Percentiles rank a stretch among this genome's conserved stretches.
These are phyloP conservation scores for Zygosaccharomyces pseudorouxii DNA, from an alignment of 805 yeast genomes.

Conservation along the genomic window DNA sequence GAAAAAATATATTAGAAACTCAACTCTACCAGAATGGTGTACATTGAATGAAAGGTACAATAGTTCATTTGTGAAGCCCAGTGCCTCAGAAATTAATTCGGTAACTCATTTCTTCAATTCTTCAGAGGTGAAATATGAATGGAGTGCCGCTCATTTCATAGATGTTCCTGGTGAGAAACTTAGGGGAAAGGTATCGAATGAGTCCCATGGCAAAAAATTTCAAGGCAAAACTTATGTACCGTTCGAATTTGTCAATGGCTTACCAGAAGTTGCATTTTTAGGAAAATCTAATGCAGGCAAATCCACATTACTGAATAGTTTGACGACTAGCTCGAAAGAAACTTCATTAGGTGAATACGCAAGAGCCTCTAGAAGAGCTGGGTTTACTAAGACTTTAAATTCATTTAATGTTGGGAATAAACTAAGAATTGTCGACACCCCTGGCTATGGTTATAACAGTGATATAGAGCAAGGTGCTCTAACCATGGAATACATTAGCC, in stretches of 20 bases:
- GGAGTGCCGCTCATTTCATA: slow-evolving; percentile 51
- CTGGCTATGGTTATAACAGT: slow-evolving; percentile 84
- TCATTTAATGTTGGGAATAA: slow-evolving; percentile 62
- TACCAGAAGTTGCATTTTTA: slow-evolving; percentile 72
- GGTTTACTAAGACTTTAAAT: slow-evolving; percentile 58
- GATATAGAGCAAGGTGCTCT: slow-evolving; percentile 61
- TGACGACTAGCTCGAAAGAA: slow-evolving; percentile 42
- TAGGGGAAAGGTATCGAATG: slow-evolving; percentile 9
- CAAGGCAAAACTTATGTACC: slow-evolving; percentile 29
- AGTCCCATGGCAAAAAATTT: slow-evolving; percentile 28
- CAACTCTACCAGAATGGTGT: slow-evolving; percentile 11
- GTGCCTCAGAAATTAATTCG: slow-evolving; percentile 21
- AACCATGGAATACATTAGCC: slow-evolving; percentile 56
- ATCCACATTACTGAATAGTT: slow-evolving; percentile 64
- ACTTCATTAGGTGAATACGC: slow-evolving; percentile 42
- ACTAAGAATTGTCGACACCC: slow-evolving; percentile 72
- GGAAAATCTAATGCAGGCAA: slow-evolving; percentile 89
- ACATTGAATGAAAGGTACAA: slow-evolving; percentile 16
- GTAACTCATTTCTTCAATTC: slow-evolving; percentile 43
- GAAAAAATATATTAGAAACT: not conserved
- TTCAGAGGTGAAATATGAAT: slow-evolving; percentile 47
- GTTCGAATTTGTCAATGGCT: slow-evolving; percentile 31
- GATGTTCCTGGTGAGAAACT: slow-evolving; percentile 47
- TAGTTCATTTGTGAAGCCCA: slow-evolving; percentile 18
- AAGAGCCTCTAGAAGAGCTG: slow-evolving; percentile 50